Evolutionary conservation across 441 rosid species (phyloP), one percentile per base, ranked within the genome.

Genomic region (Gossypium lobatum): DNA sequence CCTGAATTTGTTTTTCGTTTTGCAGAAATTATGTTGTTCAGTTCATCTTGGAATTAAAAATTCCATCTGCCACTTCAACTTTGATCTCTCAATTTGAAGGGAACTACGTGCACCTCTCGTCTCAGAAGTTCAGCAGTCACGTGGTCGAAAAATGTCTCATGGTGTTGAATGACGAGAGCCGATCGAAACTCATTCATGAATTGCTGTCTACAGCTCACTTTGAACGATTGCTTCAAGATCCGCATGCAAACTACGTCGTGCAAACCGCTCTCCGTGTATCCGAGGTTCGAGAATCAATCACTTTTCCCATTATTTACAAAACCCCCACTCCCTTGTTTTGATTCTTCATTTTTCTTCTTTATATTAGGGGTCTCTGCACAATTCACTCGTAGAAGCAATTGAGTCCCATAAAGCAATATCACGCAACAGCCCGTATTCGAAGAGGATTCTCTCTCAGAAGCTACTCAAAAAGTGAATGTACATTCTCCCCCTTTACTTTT

Each of bases 11-110:
- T 75, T 18, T 70, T 45, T 17, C 45, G 34, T 60, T 74, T 64
- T 70, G 80, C 82, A 87, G 88, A 73, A 88, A 88, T 73, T 88
- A 88, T 80, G 92, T 83, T 57, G 87, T 88, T 60, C 92, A 88
- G 79, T 86, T 69, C 58, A 70, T 88, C 63, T 80, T 88, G 69
- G 89, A 87, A 59, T 73, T 80, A 17, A 65, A 83, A 6, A 77
- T 84, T 18, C 73, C 91, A 13, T 71, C 81, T 13, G 82, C 25
- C 4, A 75, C 76, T 34, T 61, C 78, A 13, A 69, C 71, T 54
- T 59, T 76, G 63, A 78, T 80, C 62, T 81, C 83, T 52, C 81
- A 79, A 57, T 77, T 83, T 52, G 80, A 83, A 74, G 84, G 77
- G 46, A 79, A 83, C 60, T 86, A 77, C 64, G 87, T 78, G 4